Conservation (phyloP, 2,329 filamentous ascomycete genomes). For the Pseudogymnoascus sp. region DNA sequence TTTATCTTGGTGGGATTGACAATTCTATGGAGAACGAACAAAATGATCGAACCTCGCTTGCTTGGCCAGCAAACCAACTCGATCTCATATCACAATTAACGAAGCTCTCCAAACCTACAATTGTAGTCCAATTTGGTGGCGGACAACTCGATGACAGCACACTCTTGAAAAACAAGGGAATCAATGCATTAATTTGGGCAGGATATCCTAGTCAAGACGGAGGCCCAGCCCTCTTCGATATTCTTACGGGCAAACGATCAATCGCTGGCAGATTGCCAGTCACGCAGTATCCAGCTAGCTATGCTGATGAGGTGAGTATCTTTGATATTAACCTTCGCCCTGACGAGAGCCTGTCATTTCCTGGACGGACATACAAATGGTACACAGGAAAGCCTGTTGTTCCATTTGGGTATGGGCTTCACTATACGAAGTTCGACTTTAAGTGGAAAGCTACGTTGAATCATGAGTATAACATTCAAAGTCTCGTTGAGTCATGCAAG, state of each 20-base stretch:
- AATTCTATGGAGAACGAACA: constrained; percentile 44
- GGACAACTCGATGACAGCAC: constrained; percentile 45
- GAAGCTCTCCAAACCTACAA: constrained; percentile 38
- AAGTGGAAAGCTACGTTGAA: constrained; percentile 13
- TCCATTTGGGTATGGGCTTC: constrained; percentile 49
- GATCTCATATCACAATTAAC: constrained; percentile 43
- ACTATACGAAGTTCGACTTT: constrained; percentile 48
- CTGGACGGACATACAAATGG: constrained; percentile 52
- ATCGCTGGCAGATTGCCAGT: constrained; percentile 48
- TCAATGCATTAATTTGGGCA: constrained; percentile 49
- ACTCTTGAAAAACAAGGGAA: constrained; percentile 39
- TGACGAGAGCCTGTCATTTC: constrained; percentile 21
- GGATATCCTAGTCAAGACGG: constrained; percentile 55
- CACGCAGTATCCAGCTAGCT: constrained; percentile 49
- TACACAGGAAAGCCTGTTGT: constrained; percentile 44
- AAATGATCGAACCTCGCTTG: constrained; percentile 42
- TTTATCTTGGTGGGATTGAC: constrained; percentile 51
- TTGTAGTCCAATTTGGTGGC: constrained; percentile 44
- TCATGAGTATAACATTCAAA: constrained; percentile 27
- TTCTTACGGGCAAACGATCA: constrained; percentile 42
- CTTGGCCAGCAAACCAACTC: constrained; percentile 46
- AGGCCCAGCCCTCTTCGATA: constrained; percentile 46
- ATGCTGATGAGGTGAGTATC: constrained; percentile 43
- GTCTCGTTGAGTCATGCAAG: constrained; percentile 24
- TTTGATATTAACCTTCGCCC: constrained; percentile 51